Evolutionary conservation across 1,284 basidiomycete species (phyloP).

Genomic region (Malassezia pachydermatis): DNA sequence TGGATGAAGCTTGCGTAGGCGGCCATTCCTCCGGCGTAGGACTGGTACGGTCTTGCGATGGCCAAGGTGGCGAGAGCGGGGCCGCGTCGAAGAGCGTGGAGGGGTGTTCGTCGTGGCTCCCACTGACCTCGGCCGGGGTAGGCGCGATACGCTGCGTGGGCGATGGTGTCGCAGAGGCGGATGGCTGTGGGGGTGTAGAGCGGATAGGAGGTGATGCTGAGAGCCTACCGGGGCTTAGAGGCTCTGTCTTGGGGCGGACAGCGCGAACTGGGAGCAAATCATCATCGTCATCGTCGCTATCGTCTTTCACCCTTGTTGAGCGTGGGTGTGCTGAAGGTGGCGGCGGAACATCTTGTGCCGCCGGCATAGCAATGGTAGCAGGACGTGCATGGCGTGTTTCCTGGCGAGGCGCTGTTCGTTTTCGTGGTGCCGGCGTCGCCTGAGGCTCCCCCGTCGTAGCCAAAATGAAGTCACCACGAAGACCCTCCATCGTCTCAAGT

Average conservation of each 20-base stretch:
- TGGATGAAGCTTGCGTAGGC: no score
- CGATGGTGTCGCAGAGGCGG: no score
- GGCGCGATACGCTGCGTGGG: no score
- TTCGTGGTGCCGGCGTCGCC: neutral
- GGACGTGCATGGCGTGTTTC: no score
- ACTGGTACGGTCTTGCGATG: no score
- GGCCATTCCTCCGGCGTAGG: neutral
- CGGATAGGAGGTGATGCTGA: neutral
- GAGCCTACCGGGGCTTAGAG: neutral
- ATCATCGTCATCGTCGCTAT: neutral
- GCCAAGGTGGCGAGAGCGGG: neutral
- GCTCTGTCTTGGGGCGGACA: slow-evolving; percentile 3
- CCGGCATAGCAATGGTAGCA: no score
- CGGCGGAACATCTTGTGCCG: no score
- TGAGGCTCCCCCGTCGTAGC: slow-evolving; percentile 22
- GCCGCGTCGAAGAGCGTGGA: neutral
- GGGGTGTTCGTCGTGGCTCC: slow-evolving; percentile 7
- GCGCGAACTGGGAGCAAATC: slow-evolving; percentile 1
- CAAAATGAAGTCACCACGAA: slow-evolving; percentile 27
- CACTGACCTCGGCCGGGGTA: slow-evolving; percentile 6
- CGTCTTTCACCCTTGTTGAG: neutral
- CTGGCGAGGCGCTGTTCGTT: slow-evolving; percentile 1
- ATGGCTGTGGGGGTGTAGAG: no score
- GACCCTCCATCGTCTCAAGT: slow-evolving; percentile 14
- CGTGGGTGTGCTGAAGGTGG: neutral